These are phyloP conservation scores for Globisporangium splendens DNA, from an alignment of 352 stramenopile species.

Conservation along the genomic window DNA sequence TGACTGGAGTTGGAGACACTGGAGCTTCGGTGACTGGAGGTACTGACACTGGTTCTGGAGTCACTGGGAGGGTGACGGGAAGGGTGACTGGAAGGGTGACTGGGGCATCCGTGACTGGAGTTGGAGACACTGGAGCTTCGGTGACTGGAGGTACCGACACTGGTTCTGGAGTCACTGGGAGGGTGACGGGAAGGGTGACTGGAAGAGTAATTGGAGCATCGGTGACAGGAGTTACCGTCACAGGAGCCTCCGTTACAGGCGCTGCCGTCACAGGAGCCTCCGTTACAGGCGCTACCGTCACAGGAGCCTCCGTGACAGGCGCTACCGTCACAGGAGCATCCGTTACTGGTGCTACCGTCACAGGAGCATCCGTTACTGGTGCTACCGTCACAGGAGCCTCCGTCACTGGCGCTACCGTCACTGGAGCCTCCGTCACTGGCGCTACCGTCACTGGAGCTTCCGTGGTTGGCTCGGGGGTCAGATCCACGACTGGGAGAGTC, in stretches of 20 bases:
- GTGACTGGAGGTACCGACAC: slow-evolving; percentile 1
- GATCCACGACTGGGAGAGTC: neutral
- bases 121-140: slow-evolving; percentile 3
- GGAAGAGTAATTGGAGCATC: too few species aligned
- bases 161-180: neutral
- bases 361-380: neutral
- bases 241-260: slow-evolving; percentile 9
- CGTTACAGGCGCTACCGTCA: neutral
- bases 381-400: slow-evolving; percentile 15
- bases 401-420: slow-evolving; percentile 18
- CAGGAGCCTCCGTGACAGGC: slow-evolving; percentile 9
- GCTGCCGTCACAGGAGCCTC: slow-evolving; percentile 10
- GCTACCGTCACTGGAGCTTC: slow-evolving; percentile 1
- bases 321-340: slow-evolving; percentile 10
- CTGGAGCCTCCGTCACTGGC: slow-evolving; percentile 11
- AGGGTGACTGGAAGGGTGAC: too few species aligned
- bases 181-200: too few species aligned
- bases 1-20: neutral
- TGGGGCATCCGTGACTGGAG: neutral
- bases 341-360: neutral
- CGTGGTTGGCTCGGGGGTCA: slow-evolving; percentile 4
- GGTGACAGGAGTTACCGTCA: too few species aligned
- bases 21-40: slow-evolving; percentile 7
- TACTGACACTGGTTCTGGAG: neutral
- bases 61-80: neutral